A percentile compares a stretch with the other conserved stretches of the same genome.
These are phyloP conservation scores for Dalbergia cochinchinensis DNA, from an alignment of 306 rosid species.

Conservation along the genomic window DNA sequence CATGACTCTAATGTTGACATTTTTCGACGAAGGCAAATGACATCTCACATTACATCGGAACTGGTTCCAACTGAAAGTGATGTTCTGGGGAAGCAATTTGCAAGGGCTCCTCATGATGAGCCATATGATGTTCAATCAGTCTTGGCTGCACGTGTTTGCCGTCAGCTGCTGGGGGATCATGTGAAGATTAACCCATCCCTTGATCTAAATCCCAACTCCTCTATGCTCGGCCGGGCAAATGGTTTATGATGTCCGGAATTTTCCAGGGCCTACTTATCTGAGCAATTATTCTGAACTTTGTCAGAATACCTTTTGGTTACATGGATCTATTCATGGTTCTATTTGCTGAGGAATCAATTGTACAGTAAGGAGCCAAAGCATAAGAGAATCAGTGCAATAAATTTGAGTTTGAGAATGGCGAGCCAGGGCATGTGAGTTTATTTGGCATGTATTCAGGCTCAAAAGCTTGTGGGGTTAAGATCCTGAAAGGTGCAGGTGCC, in stretches of 20 bases:
- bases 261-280: conserved; percentile 29
- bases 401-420: conserved; percentile 48
- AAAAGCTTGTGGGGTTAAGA: conserved; percentile 39
- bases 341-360: conserved; percentile 57
- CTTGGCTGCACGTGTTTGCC: conserved; percentile 87
- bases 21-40: conserved; percentile 77
- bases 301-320: conserved; percentile 42
- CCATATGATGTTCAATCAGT: conserved; percentile 75
- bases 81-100: conserved; percentile 59
- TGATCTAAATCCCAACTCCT: conserved; percentile 75
- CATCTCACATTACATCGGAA: conserved; percentile 67
- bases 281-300: conserved; percentile 39
- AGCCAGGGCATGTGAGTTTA: conserved; percentile 41
- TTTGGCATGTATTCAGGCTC: conserved; percentile 44
- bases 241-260: conserved; percentile 57
- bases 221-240: conserved; percentile 63
- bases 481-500: conserved; percentile 35
- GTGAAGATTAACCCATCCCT: conserved; percentile 60
- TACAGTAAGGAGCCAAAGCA: conserved; percentile 57
- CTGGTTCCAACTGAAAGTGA: conserved; percentile 61
- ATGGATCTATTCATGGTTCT: conserved; percentile 45
- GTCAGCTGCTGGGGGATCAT: conserved; percentile 77
- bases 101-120: conserved; percentile 57
- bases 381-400: conserved; percentile 54
- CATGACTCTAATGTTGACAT: conserved; percentile 74